Base-by-base conservation (phyloP, 176 grass and related monocot genomes). In the Ananas comosus region DNA sequence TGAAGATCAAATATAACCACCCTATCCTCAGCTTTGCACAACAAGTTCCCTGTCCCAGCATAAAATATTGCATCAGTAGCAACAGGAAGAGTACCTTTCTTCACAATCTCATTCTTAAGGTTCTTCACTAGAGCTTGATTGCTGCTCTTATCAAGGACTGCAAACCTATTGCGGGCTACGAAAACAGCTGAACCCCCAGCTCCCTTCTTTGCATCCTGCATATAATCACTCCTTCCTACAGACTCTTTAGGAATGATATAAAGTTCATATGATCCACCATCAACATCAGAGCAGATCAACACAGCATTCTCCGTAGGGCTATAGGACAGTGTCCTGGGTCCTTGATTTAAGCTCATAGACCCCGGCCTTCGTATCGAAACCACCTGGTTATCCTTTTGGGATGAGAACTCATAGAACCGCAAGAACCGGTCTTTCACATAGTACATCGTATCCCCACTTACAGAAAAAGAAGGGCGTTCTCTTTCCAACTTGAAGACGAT, bases 391-490 rank as follows among this genome's bases (percentile, higher is more conserved):
- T 97, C 93, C 65, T 97, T 87, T 69, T 86, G 85, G 4, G 86
- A 71, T 71, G 89, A 85, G 58, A 87, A 92, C 56, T 97, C 93
- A 13, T 69, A 89, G 21, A 71, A 86, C 12, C 79, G 74, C 29
- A 97, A 79, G 51, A 92, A 97, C 4, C 93, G 89, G 69, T 92
- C 93, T 86, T 97, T 97, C 51, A 97, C 84, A 81, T 92, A 92
- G 80, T 86, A 83, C 16, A 97, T 66, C 3, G 77, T 87, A 71
- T 92, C 89, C 49, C 83, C 86, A 79, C 80, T 92, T 10, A 97
- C 74, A 10, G 71, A 59, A 64, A 89, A 91, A 64, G 92, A 88
- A 18, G 88, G 92, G 28, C 92, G 85, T 48, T 96, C 92, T 64
- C 88, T 88, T 75, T 91, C 92, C 48, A 96, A 70, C 64, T 97